A percentile compares a stretch with the other conserved stretches of the same genome.
These are phyloP conservation scores for Lactuca sativa DNA, from an alignment of 129 eudicot genomes.

Conservation along the genomic window DNA sequence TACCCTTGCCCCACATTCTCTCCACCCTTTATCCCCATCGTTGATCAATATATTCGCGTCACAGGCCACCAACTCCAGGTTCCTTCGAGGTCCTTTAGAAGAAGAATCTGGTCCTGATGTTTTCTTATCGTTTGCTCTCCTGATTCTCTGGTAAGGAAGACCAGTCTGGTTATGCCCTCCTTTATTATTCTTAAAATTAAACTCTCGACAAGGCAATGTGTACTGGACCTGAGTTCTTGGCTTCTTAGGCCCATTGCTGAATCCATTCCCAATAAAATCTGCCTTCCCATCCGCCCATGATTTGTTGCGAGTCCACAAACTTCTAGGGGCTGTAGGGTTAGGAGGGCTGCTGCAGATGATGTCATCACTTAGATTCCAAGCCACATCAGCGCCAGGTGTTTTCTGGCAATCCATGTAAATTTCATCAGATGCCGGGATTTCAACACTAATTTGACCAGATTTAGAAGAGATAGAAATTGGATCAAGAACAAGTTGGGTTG, in stretches of 20 bases:
- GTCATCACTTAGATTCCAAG: conserved; percentile 41
- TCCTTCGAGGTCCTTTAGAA: conserved; percentile 44
- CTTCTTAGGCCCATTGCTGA: conserved; percentile 69
- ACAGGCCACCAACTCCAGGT: conserved; percentile 67
- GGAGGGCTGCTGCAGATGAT: conserved; percentile 38
- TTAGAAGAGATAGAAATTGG: conserved; percentile 14
- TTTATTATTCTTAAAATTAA: conserved; percentile 45
- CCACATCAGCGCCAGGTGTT: conserved; percentile 30
- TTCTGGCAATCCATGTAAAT: conserved; percentile 36
- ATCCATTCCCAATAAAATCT: conserved; percentile 46
- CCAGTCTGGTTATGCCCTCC: conserved; percentile 37
- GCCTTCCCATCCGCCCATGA: conserved; percentile 50
- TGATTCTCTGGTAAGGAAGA: conserved; percentile 59
- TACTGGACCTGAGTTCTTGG: conserved; percentile 86
- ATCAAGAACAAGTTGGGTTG: conserved; percentile 39
- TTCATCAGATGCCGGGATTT: conserved; percentile 49
- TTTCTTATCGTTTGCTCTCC: conserved; percentile 70
- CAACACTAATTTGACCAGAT: conserved; percentile 40
- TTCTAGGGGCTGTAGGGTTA: conserved; percentile 41
- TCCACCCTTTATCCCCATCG: conserved; percentile 77
- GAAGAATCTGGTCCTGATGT: conserved; percentile 24
- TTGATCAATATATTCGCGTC: conserved; percentile 73
- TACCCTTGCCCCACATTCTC: conserved; percentile 74
- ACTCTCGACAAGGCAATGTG: conserved; percentile 59
- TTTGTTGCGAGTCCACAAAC: conserved; percentile 36